Percentiles rank a stretch among this genome's conserved stretches.
Conservation (phyloP, 441 rosid species). For the Eutrema salsugineum region DNA sequence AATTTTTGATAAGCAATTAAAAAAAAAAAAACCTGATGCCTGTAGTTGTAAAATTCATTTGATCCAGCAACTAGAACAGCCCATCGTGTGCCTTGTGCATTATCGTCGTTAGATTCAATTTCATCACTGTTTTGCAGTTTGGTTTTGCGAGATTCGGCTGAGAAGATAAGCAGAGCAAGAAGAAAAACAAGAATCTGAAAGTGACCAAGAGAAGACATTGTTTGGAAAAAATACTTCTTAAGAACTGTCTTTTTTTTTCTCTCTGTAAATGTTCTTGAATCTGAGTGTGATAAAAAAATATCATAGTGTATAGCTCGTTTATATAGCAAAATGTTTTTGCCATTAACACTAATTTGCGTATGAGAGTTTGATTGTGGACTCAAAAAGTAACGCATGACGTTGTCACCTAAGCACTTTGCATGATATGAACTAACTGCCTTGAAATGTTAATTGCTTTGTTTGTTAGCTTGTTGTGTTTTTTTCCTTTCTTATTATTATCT, state of each 20-base stretch:
- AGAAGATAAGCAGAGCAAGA: slow-evolving; percentile 6
- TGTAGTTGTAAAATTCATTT: slow-evolving; percentile 38
- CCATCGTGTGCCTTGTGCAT: slow-evolving; percentile 43
- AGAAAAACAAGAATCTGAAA: slow-evolving; percentile 18
- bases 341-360: slow-evolving; percentile 1
- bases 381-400: slow-evolving; percentile 25
- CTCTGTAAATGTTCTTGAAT: neutral
- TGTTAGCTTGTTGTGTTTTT: slow-evolving; percentile 3
- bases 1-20: neutral
- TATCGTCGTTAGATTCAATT: neutral
- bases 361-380: slow-evolving; percentile 12
- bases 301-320: neutral
- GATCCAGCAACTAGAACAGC: slow-evolving; percentile 72
- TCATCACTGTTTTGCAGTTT: neutral
- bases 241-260: neutral
- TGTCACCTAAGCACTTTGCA: slow-evolving; percentile 14
- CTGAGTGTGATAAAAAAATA: neutral
- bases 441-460: slow-evolving; percentile 20
- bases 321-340: neutral
- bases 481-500: neutral
- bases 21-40: slow-evolving; percentile 52
- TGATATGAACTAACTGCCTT: slow-evolving; percentile 18
- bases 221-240: neutral
- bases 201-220: slow-evolving; percentile 26
- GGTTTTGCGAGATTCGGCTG: slow-evolving; percentile 20